Conservation (phyloP, 208 protist genomes). For the Phytomonas serpens region DNA sequence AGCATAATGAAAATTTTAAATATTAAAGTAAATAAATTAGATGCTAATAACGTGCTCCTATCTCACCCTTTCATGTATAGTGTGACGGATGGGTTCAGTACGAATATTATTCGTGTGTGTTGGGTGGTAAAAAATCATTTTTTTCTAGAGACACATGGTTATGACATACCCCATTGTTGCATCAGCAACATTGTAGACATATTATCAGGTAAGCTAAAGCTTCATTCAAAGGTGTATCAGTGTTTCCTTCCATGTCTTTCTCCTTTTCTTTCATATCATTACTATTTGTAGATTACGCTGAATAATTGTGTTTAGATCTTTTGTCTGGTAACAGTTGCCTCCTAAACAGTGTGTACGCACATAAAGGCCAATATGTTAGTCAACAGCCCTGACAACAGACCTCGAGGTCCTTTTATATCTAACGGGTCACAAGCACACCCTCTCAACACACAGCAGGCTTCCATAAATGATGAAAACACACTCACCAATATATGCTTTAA, state of each 20-base stretch:
- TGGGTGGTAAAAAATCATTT: neutral
- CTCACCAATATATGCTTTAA: constrained; percentile 71
- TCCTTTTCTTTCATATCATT: constrained; percentile 3
- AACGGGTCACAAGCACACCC: neutral
- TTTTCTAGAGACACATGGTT: neutral
- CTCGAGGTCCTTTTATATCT: neutral
- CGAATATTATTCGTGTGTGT: neutral
- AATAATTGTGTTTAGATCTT: neutral
- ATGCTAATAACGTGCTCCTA: neutral
- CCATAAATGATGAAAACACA: neutral
- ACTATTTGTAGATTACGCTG: neutral
- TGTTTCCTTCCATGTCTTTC: constrained; percentile 15
- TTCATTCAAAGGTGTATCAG: constrained; percentile 11
- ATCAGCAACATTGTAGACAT: neutral
- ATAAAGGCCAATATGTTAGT: neutral
- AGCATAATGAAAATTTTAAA: neutral
- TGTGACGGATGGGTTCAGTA: neutral
- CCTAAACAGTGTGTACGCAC: neutral
- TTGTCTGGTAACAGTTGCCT: neutral
- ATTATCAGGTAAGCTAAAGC: neutral
- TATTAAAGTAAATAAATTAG: constrained; percentile 5
- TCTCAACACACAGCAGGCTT: neutral
- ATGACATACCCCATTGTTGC: neutral
- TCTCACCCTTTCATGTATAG: neutral
- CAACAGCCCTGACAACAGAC: neutral